Evolutionary conservation across 2,329 filamentous ascomycete species (phyloP).

Genomic region (Fonsecaea monophora): DNA sequence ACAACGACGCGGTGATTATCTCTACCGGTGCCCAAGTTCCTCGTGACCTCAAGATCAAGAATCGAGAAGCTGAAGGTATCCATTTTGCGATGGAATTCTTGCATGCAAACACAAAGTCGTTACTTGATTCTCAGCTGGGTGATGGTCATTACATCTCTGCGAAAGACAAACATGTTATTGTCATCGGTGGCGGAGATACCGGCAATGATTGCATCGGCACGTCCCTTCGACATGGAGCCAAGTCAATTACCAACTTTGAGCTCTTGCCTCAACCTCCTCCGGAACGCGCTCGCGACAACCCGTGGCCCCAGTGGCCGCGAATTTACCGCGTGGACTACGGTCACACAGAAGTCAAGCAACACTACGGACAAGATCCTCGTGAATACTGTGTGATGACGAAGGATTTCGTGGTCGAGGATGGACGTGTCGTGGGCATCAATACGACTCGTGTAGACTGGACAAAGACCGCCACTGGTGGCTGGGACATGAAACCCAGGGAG

Average conservation of each 20-base stretch:
- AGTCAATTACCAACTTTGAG: slow-evolving; percentile 96
- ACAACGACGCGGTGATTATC: slow-evolving; percentile 84
- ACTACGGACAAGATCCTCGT: slow-evolving; percentile 93
- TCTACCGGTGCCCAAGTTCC: slow-evolving; percentile 92
- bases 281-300: slow-evolving; percentile 91
- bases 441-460: slow-evolving; percentile 96
- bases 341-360: slow-evolving; percentile 92
- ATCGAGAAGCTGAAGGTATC: slow-evolving; percentile 84
- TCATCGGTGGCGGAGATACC: slow-evolving; percentile 97
- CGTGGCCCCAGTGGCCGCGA: slow-evolving; percentile 97
- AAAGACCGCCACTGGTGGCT: slow-evolving; percentile 83
- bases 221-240: slow-evolving; percentile 91
- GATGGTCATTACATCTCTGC: slow-evolving; percentile 90
- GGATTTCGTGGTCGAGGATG: slow-evolving; percentile 91
- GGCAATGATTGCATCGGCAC: slow-evolving; percentile 98
- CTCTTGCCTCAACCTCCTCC: slow-evolving; percentile 89
- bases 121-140: slow-evolving; percentile 85
- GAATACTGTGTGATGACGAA: slow-evolving; percentile 99
- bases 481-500: slow-evolving; percentile 98
- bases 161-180: slow-evolving; percentile 93
- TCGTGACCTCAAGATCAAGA: slow-evolving; percentile 88
- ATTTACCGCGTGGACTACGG: slow-evolving; percentile 99
- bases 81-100: slow-evolving; percentile 98
- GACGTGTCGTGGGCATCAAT: slow-evolving; percentile 93
- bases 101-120: slow-evolving; percentile 96